Conservation (phyloP, 2,329 filamentous ascomycete species). For the Coniochaeta sp. region DNA sequence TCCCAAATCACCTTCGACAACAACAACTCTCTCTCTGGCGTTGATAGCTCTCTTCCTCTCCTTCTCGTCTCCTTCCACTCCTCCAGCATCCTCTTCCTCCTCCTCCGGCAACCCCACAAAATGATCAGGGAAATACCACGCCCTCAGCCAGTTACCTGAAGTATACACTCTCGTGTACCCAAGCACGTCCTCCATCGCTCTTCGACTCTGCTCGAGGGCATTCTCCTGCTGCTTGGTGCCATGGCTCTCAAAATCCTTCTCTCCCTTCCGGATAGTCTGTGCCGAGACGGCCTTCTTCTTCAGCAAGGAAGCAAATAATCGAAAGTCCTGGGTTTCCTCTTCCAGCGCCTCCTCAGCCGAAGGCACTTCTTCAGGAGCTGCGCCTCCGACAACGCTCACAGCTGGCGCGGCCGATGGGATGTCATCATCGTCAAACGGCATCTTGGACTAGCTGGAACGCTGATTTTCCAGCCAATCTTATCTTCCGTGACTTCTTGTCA, state of each 20-base stretch:
- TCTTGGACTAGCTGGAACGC: not conserved
- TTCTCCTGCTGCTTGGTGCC: conserved; percentile 74
- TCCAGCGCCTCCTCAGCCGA: conserved; percentile 54
- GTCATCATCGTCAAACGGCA: conserved; percentile 21
- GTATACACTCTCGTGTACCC: conserved; percentile 67
- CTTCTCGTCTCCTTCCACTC: conserved; percentile 3
- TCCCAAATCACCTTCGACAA: conserved; percentile 62
- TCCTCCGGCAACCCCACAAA: conserved; percentile 28
- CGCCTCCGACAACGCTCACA: conserved; percentile 11
- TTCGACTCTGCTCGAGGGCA: conserved; percentile 71
- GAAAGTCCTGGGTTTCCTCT: conserved; percentile 83
- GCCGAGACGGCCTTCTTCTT: conserved; percentile 41
- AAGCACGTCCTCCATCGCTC: conserved; percentile 84
- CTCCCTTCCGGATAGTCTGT: conserved; percentile 77
- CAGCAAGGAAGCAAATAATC: conserved; percentile 54
- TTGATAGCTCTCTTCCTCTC: conserved; percentile 16
- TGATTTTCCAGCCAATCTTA: not conserved
- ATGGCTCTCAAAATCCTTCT: conserved; percentile 96
- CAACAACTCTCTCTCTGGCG: conserved; percentile 47
- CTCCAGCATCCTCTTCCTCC: conserved; percentile 14
- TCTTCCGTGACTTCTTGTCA: not conserved
- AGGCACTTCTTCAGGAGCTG: conserved; percentile 22
- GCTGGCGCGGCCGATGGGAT: conserved; percentile 9
- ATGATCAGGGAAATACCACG: conserved; percentile 63
- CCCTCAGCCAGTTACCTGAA: conserved; percentile 58